Evolutionary conservation across 2,329 filamentous ascomycete species (phyloP).

Genomic region (Chaetomiaceae sp.): DNA sequence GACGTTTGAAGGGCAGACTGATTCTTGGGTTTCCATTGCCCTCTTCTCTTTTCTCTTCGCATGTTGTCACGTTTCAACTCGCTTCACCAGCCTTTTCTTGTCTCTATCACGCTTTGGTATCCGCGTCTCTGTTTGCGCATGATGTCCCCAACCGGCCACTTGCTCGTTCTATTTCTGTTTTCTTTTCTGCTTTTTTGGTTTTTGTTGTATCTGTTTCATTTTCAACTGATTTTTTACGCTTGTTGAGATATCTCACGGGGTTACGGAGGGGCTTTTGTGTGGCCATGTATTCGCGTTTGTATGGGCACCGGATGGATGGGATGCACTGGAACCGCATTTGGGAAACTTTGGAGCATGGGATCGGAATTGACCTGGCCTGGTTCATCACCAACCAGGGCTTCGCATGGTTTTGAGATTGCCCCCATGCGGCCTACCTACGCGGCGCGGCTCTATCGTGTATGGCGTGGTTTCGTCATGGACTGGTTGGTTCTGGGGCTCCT

Average conservation of each 20-base stretch:
- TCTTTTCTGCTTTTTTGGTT: conserved; percentile 10
- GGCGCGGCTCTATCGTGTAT: not conserved
- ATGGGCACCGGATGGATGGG: not conserved
- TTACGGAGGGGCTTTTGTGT: too few species aligned
- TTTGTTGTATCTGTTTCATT: conserved; percentile 8
- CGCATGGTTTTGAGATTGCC: too few species aligned
- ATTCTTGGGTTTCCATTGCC: conserved; percentile 10
- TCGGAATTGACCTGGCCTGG: conserved; percentile 8
- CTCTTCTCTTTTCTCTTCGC: conserved; percentile 6
- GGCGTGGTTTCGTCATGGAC: too few species aligned
- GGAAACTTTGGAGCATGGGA: conserved; percentile 14
- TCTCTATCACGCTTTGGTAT: too few species aligned
- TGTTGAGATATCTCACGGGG: not conserved
- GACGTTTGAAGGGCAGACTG: too few species aligned
- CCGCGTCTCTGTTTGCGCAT: too few species aligned
- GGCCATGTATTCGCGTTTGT: too few species aligned
- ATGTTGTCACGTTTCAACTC: conserved; percentile 9
- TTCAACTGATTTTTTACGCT: conserved; percentile 2
- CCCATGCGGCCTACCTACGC: not conserved
- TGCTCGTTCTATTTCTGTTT: conserved; percentile 8
- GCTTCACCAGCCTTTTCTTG: too few species aligned
- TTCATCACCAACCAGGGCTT: conserved; percentile 9
- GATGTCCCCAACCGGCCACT: conserved; percentile 3
- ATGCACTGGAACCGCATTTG: too few species aligned
- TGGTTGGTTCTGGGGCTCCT: conserved; percentile 3